Evolutionary conservation across 2,329 filamentous ascomycete genomes (phyloP), one percentile per base, ranked within the genome.

Genomic region (Aspergillus arachidicola): DNA sequence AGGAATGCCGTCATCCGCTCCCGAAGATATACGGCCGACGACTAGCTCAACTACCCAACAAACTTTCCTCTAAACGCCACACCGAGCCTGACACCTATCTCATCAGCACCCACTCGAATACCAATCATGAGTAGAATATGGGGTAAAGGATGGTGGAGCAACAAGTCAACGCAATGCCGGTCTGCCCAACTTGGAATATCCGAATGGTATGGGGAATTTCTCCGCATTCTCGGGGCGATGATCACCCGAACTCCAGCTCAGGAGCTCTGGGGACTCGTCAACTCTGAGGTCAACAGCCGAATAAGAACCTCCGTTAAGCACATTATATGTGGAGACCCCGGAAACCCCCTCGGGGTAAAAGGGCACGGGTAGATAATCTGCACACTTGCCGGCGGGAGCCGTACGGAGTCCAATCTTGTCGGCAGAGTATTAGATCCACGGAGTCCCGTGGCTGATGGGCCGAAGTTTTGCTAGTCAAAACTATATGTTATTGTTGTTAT

Each of bases 161-260:
- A 12, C 26, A 30, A n/a, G 23, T 28, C 23, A 9, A 30, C 30
- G 30, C 10, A 23, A 36, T 10, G 16, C 51, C 12, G 30, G 51
- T 14, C 28, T 26, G 21, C 30, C 11, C 30, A n/a, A 51, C 46
- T 30, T 23, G 45, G 45, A 21, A 43, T 21, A 21, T n/a, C 32
- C 57, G 57, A 6, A n/a, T 6, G 19, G 21, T 28, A 57, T 50
- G 54, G 46, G 59, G 61, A 58, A 62, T 11, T 54, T 55, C 64
- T 62, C 61, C 62, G 54, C 57, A 57, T 34, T 55, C 51, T 66
- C 64, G 64, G 64, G 41, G 45, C 56, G 62, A 66, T 64, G 64
- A 66, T 64, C 55, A 11, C 57, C 64, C 64, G 64, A 66, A 16
- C 43, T 19, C 50, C 12, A 21, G 14, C n/a, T 19, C 28, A 34